A percentile compares a stretch with the other conserved stretches of the same genome.
Evolutionary conservation across 2,329 filamentous ascomycete species (phyloP).

Genomic region (Fusarium neocosmosporiellum): DNA sequence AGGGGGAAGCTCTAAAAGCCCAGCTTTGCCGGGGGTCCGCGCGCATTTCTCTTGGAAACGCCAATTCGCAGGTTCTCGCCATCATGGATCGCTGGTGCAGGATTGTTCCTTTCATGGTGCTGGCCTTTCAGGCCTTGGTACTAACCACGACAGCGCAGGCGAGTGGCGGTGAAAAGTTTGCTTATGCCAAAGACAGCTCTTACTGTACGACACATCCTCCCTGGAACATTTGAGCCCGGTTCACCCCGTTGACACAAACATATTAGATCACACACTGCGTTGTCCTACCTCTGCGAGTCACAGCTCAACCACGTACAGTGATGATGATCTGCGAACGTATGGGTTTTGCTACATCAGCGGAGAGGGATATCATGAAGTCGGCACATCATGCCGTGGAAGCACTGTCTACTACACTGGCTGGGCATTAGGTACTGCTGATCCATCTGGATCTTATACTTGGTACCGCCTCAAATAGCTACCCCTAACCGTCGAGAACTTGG

Average conservation of each 20-base stretch:
- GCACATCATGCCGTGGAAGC: neutral
- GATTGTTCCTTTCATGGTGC: neutral
- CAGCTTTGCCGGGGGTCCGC: neutral
- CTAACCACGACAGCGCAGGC: neutral
- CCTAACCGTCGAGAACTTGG: rapidly evolving
- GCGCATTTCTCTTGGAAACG: neutral
- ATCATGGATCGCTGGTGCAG: neutral
- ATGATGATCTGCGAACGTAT: neutral
- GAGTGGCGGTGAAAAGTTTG: neutral
- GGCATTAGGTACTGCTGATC: rapidly evolving
- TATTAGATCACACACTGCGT: neutral
- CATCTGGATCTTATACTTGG: neutral
- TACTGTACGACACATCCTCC: neutral
- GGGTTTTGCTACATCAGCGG: neutral
- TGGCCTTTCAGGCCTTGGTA: neutral
- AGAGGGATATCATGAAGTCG: neutral
- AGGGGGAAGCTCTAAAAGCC: neutral
- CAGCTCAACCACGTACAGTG: neutral
- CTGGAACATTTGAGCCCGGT: neutral
- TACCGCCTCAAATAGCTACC: neutral
- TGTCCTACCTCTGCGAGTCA: neutral
- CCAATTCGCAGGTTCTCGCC: neutral
- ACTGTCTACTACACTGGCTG: neutral
- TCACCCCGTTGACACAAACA: neutral
- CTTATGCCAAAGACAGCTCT: neutral